phyloP scores from a whole-genome alignment of 2,329 filamentous ascomycete species.

The Fusarium succisae region DNA sequence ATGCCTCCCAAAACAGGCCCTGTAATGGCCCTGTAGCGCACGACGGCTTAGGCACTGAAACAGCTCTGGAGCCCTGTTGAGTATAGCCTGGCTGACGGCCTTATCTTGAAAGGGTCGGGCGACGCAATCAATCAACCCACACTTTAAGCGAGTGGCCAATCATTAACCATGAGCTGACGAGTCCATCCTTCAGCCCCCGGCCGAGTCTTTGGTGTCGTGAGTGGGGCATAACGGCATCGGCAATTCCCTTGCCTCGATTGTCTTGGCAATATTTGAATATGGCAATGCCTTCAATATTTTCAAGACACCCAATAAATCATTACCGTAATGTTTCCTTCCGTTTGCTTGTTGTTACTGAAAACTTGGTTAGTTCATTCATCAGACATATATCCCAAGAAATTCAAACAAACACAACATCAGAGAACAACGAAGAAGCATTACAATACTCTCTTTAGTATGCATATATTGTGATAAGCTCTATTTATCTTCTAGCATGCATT shows the following conservation, averaged over 20 bases:
- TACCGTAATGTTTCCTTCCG: not conserved
- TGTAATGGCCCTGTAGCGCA: slow-evolving; percentile 9
- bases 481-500: not conserved
- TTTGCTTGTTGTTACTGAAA: not conserved
- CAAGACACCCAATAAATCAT: not conserved
- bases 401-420: slow-evolving; percentile 12
- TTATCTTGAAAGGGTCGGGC: slow-evolving; percentile 17
- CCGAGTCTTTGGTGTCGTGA: slow-evolving; percentile 5
- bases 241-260: slow-evolving; percentile 23
- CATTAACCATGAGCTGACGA: slow-evolving; percentile 47
- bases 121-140: slow-evolving; percentile 38
- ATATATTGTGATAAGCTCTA: slow-evolving; percentile 1
- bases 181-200: slow-evolving; percentile 40
- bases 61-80: slow-evolving; percentile 7
- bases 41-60: slow-evolving; percentile 15
- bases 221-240: slow-evolving; percentile 29
- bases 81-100: slow-evolving; percentile 9
- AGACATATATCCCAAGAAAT: not conserved
- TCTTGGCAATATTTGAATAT: slow-evolving; percentile 19
- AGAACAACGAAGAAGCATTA: not conserved
- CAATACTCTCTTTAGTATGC: not conserved
- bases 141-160: slow-evolving; percentile 39
- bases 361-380: not conserved
- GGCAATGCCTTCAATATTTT: not conserved
- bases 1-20: slow-evolving; percentile 15